phyloP scores from a whole-genome alignment of 352 stramenopile species.

The Pythium periplocum region DNA sequence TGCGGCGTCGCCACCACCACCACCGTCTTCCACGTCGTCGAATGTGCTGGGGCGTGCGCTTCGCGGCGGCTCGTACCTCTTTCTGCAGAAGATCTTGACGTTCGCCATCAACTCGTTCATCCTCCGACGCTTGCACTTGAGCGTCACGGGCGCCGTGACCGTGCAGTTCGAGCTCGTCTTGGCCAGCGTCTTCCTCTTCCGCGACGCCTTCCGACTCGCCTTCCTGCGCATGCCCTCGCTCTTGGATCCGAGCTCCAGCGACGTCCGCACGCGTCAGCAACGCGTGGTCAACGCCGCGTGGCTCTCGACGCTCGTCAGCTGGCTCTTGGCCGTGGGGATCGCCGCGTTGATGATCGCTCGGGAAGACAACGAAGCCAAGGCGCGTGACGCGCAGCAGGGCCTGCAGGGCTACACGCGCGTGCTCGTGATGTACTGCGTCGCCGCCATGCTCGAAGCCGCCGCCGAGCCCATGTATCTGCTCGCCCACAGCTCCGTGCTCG shows the following conservation, averaged over 20 bases:
- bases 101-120: slow-evolving; percentile 85
- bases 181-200: slow-evolving; percentile 86
- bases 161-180: slow-evolving; percentile 87
- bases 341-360: slow-evolving; percentile 17
- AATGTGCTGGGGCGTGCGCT: slow-evolving; percentile 44
- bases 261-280: slow-evolving; percentile 28
- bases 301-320: slow-evolving; percentile 64
- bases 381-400: neutral
- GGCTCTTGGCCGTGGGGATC: slow-evolving; percentile 34
- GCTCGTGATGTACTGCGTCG: slow-evolving; percentile 68
- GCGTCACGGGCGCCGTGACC: slow-evolving; percentile 72
- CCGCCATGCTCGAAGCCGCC: slow-evolving; percentile 72
- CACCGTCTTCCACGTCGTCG: neutral
- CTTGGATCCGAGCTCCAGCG: slow-evolving; percentile 23
- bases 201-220: slow-evolving; percentile 84
- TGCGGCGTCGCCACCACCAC: neutral
- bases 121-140: slow-evolving; percentile 62
- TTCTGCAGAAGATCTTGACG: slow-evolving; percentile 80
- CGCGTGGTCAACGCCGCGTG: slow-evolving; percentile 74
- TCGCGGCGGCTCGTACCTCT: slow-evolving; percentile 66
- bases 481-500: slow-evolving; percentile 66
- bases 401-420: slow-evolving; percentile 46
- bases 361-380: slow-evolving; percentile 6
- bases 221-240: slow-evolving; percentile 78
- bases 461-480: slow-evolving; percentile 83